Evolutionary conservation across 805 yeast species (phyloP).

Genomic region (Metschnikowia bowlesiae): DNA sequence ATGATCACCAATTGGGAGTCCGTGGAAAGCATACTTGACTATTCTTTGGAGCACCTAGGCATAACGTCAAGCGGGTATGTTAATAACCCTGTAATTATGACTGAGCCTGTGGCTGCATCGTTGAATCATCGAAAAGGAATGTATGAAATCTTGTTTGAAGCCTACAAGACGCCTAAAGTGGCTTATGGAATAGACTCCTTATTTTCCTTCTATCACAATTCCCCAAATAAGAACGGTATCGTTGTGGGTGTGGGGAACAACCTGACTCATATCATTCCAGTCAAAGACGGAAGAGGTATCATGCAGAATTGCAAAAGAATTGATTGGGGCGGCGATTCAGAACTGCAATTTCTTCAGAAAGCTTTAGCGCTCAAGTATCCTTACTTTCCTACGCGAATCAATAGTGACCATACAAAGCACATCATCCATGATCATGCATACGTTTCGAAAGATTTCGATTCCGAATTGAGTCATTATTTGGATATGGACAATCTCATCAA

Average conservation of each 20-base stretch:
- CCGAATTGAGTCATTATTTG: constrained; percentile 55
- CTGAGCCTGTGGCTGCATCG: constrained; percentile 73
- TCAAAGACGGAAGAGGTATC: constrained; percentile 62
- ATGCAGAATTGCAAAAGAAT: constrained; percentile 70
- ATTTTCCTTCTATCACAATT: constrained; percentile 69
- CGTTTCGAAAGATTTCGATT: constrained; percentile 61
- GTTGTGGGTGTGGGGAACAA: constrained; percentile 82
- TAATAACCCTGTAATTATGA: constrained; percentile 75
- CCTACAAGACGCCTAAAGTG: constrained; percentile 68
- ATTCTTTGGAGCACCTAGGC: constrained; percentile 73
- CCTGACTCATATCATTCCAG: constrained; percentile 78
- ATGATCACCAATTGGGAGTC: constrained; percentile 90
- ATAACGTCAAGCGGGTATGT: constrained; percentile 50
- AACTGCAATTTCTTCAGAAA: constrained; percentile 58
- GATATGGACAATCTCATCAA: constrained; percentile 59
- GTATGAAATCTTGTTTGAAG: constrained; percentile 83
- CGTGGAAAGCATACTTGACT: constrained; percentile 77
- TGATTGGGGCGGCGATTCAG: constrained; percentile 86
- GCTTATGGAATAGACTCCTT: constrained; percentile 80
- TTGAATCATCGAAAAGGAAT: constrained; percentile 63
- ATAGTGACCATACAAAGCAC: constrained; percentile 57
- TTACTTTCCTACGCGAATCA: constrained; percentile 74
- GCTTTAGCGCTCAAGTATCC: constrained; percentile 82
- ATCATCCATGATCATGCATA: constrained; percentile 76
- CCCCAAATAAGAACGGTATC: constrained; percentile 51